These are phyloP conservation scores for Casuarina glauca DNA, from an alignment of 306 rosid genomes.

Conservation along the genomic window DNA sequence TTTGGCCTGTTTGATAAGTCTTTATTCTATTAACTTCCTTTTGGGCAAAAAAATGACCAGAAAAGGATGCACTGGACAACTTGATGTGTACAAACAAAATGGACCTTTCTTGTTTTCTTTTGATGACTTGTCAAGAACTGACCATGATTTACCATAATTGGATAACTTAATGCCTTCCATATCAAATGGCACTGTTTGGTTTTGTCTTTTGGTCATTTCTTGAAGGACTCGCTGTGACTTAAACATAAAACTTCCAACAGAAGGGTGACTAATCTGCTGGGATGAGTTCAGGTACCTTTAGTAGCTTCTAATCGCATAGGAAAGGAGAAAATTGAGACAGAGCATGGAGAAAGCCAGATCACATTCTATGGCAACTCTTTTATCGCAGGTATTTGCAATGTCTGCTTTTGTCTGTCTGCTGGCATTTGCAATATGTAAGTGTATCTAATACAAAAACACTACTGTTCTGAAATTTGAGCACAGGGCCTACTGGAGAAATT, in stretches of 20 bases:
- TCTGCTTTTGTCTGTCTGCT: slow-evolving; percentile 1
- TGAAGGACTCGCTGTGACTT: background rate
- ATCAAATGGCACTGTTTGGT: background rate
- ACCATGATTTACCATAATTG: background rate
- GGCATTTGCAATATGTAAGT: background rate
- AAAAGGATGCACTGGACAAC: background rate
- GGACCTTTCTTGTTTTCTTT: background rate
- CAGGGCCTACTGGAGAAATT: slow-evolving; percentile 95
- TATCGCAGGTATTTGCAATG: slow-evolving; percentile 62
- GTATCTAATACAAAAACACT: background rate
- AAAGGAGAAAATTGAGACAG: slow-evolving; percentile 78
- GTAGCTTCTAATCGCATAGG: slow-evolving; percentile 96
- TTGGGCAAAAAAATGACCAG: background rate
- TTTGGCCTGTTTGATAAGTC: background rate
- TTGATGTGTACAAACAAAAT: background rate
- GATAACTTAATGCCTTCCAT: background rate
- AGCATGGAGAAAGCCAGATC: slow-evolving; percentile 80
- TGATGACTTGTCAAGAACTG: background rate
- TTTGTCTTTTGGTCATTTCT: background rate
- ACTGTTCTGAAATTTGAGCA: background rate
- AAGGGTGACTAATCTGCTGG: slow-evolving; percentile 20
- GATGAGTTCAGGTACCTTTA: slow-evolving; percentile 73
- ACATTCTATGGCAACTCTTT: slow-evolving; percentile 91
- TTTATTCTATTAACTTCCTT: background rate
- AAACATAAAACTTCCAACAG: background rate